Evolutionary conservation across 441 rosid species (phyloP), one percentile per base, ranked within the genome.

Genomic region (Manihot esculenta): DNA sequence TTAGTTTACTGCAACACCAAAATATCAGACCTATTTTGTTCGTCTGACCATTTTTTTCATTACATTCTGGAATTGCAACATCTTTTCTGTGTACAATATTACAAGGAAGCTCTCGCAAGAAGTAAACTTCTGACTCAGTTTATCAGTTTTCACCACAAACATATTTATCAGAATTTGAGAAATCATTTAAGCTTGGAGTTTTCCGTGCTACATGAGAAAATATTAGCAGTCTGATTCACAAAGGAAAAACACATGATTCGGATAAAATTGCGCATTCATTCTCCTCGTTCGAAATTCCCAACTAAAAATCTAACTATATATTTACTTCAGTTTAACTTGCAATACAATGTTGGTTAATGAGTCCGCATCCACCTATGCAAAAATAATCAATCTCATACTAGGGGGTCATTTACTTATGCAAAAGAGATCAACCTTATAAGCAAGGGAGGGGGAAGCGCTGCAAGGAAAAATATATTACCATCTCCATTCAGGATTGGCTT

Each of bases 401-500:
- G 66, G 20, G 12, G 17, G 4, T 7, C 41, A 35, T 35, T 7
- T 35, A 35, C 41, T 3, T 35, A 30, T 12, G 49, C 18, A 1
- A 17, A 61, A 14, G 21, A 15, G 41, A 59, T 3, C 4, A 35
- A 35, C 41, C 41, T 35, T 7, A 35, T 35, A 35, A 35, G 41
- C 41, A 14, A 35, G 7, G 21, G 49, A 42, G 20, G 4, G 1
- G 7, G 2, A 30, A 24, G 54, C 1, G 23, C 50, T 27, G 7
- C 41, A 23, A 56, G 33, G 71, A 21, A 58, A 14, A 66, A 65
- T 62, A 15, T 8, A 74, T 83, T 90, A 92, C 99, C 99, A 92
- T 90, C 91, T 88, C 99, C 98, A 92, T 63, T 76, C 73, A 33
- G 93, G 87, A 79, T 81, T 78, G 7, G 85, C 89, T 84, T 95